Evolutionary conservation across 2,329 filamentous ascomycete species (phyloP).

Genomic region (Botrytis cinerea): DNA sequence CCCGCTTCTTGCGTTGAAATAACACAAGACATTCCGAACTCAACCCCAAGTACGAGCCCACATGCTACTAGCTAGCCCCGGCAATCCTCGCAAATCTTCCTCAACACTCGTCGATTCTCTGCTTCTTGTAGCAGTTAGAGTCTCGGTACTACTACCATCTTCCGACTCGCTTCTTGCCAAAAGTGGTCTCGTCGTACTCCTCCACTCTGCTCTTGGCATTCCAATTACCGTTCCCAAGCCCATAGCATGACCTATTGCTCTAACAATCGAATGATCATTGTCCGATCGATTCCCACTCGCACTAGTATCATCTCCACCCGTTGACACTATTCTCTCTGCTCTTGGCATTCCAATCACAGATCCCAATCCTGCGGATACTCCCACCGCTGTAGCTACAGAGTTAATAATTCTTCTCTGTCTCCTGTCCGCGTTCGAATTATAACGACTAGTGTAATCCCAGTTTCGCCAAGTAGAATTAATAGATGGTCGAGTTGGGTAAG

Average conservation of each 20-base stretch:
- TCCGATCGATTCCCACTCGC: not conserved
- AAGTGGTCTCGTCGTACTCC: not conserved
- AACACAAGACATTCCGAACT: not conserved
- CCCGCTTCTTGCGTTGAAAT: not conserved
- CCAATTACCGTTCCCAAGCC: not conserved
- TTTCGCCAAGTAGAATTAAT: not conserved
- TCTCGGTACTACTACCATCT: not conserved
- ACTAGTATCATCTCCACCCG: rapidly evolving
- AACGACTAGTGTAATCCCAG: not conserved
- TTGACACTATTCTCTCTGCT: not conserved
- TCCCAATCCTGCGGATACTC: not conserved
- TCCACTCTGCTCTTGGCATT: not conserved
- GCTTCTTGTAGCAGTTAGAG: too few species aligned
- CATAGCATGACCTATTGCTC: not conserved
- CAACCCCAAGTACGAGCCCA: not conserved
- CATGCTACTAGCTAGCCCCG: not conserved
- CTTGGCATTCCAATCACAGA: not conserved
- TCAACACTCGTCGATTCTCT: not conserved
- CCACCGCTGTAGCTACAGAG: not conserved
- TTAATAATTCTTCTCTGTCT: not conserved
- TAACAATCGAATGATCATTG: not conserved
- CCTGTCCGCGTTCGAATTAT: rapidly evolving
- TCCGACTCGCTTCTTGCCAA: not conserved
- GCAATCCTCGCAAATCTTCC: not conserved
- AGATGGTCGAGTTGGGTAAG: too few species aligned